Evolutionary conservation across 805 yeast genomes (phyloP).

Genomic region (Spencermartinsiella europaea): DNA sequence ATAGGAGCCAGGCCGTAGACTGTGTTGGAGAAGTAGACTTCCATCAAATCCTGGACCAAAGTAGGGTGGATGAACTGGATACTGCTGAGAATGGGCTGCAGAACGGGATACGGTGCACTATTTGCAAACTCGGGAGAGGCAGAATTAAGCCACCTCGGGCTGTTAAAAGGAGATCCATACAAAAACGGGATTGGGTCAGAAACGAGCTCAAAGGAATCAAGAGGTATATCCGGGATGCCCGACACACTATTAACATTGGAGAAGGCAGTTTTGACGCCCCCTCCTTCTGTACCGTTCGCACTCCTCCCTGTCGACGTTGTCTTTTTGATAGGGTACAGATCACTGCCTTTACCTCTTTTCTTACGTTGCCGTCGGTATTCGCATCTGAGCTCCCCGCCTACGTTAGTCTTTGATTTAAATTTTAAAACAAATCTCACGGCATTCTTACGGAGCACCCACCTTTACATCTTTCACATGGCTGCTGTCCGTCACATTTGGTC

Average conservation of each 20-base stretch:
- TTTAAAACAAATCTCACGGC: too few species aligned
- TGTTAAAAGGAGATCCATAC: slow-evolving; percentile 1
- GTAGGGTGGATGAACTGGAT: slow-evolving; percentile 19
- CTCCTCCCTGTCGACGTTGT: not conserved
- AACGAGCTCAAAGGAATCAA: not conserved
- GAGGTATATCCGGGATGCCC: too few species aligned
- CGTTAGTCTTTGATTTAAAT: too few species aligned
- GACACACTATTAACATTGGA: too few species aligned
- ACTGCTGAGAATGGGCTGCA: slow-evolving; percentile 12
- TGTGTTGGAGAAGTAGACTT: slow-evolving; percentile 25
- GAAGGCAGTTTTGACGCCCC: not conserved
- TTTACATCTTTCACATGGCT: slow-evolving; percentile 1
- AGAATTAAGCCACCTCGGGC: slow-evolving; percentile 12
- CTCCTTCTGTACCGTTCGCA: not conserved
- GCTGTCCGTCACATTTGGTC: not conserved
- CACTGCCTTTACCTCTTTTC: slow-evolving; percentile 14
- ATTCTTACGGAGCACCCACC: too few species aligned
- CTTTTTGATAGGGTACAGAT: slow-evolving; percentile 8
- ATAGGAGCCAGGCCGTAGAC: slow-evolving; percentile 27
- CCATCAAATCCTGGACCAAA: slow-evolving; percentile 24
- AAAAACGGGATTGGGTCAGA: not conserved
- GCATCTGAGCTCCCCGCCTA: slow-evolving; percentile 3
- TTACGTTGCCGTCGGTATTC: slow-evolving; percentile 6
- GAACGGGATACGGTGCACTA: slow-evolving; percentile 16
- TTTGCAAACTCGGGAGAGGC: slow-evolving; percentile 9